Conservation (phyloP, 148 eudicot species). For the Rhododendron henanense region DNA sequence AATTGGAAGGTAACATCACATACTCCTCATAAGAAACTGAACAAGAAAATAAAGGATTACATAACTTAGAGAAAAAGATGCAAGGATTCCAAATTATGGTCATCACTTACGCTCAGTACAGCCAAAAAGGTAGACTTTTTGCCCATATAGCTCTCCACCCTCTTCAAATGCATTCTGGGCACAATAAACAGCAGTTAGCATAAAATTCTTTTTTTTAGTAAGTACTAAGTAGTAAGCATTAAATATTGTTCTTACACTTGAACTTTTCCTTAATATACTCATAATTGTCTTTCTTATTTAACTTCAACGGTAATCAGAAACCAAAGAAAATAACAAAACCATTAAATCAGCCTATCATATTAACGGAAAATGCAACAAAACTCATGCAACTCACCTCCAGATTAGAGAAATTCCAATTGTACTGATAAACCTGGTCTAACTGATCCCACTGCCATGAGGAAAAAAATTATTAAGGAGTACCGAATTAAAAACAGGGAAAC, state of each 20-base stretch:
- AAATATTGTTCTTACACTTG: background rate
- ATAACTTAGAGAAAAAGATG: background rate
- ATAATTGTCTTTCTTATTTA: background rate
- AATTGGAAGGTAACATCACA: background rate
- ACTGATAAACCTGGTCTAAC: slow-evolving; percentile 72
- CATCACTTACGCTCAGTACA: slow-evolving; percentile 84
- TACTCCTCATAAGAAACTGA: background rate
- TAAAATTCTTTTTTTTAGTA: background rate
- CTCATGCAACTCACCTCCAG: slow-evolving; percentile 58
- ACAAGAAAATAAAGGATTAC: background rate
- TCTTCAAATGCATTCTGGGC: slow-evolving; percentile 90
- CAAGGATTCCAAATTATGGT: background rate
- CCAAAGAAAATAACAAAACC: background rate
- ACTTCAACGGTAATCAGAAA: background rate
- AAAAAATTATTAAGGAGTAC: slow-evolving; percentile 8
- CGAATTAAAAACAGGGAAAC: background rate
- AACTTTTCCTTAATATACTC: background rate
- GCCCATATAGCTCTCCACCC: slow-evolving; percentile 74
- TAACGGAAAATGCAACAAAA: background rate
- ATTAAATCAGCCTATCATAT: background rate
- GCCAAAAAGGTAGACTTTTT: slow-evolving; percentile 82
- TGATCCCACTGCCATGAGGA: slow-evolving; percentile 79
- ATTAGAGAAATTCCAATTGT: slow-evolving; percentile 85
- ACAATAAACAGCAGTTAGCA: slow-evolving; percentile 5
- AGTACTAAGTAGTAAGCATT: background rate